Evolutionary conservation across 306 rosid genomes (phyloP), one percentile per base, ranked within the genome.

Genomic region (Cucumis melo): DNA sequence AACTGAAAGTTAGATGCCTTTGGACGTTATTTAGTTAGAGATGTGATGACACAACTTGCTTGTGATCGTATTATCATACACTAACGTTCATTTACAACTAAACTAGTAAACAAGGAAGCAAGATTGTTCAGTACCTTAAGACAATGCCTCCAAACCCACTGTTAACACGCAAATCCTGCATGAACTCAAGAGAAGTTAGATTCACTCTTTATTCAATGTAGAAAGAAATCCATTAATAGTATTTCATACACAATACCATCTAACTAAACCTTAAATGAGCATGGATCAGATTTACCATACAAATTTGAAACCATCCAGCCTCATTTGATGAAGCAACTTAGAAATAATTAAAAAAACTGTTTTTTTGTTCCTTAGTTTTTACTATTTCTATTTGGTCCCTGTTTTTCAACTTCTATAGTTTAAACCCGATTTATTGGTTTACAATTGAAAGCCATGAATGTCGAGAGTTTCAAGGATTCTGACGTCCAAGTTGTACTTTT

Each of bases 91-190:
- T 36, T 21, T 20, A 67, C 74, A 67, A 42, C 6, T 29, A 63
- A 67, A 42, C 12, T 29, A 63, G 27, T 6, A 41, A 29, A 67
- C 74, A 11, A 67, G 32, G 55, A 39, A 67, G 7, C 54, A 67
- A 42, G 42, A 73, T 73, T 38, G 71, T 29, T 73, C 65, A 8
- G 56, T 89, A 91, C 98, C 97, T 94, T 84, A 94, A 83, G 78
- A 85, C 90, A 84, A 94, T 79, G 78, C 96, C 97, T 73, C 97
- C 98, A 84, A 94, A 94, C 61, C 98, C 98, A 85, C 80, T 90
- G 83, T 63, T 94, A 74, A 94, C 91, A 24, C 97, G 97, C 81
- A 94, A 88, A 81, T 90, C 98, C 97, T 94, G 97, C 87, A 91
- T 21, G 74, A 77, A 80, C 63, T 41, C 74, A 50, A 82, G 38